These are phyloP conservation scores for Saururus chinensis DNA, from an alignment of 164 flowering plant species.

Conservation along the genomic window DNA sequence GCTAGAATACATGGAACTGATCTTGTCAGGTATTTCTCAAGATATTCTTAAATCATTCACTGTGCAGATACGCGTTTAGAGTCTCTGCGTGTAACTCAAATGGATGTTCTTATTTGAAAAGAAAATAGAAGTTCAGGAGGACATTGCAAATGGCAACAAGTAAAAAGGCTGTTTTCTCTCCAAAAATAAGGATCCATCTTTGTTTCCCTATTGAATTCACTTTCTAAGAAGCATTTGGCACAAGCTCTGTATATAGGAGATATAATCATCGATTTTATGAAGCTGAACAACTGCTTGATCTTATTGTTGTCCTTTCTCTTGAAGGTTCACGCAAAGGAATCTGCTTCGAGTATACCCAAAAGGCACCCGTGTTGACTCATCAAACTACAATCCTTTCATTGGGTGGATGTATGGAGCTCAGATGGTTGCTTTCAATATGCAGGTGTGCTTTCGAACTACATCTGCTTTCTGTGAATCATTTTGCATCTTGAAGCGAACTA, in stretches of 20 bases:
- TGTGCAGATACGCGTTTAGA: too few species aligned
- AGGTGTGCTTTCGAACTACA: background rate
- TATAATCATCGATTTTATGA: background rate
- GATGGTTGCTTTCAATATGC: conserved; percentile 15
- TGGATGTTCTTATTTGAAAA: too few species aligned
- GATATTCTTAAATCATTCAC: background rate
- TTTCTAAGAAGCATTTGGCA: too few species aligned
- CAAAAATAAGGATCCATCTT: too few species aligned
- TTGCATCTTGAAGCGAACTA: background rate
- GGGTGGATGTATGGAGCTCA: conserved; percentile 16
- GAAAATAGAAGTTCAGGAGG: too few species aligned
- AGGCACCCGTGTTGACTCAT: conserved; percentile 11
- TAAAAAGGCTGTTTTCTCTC: too few species aligned
- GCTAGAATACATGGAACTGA: conserved; percentile 1
- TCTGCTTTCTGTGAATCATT: background rate
- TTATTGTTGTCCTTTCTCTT: conserved; percentile 1
- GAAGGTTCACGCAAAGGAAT: conserved; percentile 11
- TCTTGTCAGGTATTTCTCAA: conserved; percentile 6
- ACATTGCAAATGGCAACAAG: too few species aligned
- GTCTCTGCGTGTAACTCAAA: too few species aligned
- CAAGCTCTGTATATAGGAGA: too few species aligned
- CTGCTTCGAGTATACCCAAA: conserved; percentile 11
- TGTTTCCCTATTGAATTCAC: too few species aligned
- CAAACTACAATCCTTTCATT: conserved; percentile 11
- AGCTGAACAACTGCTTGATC: background rate